phyloP scores from a whole-genome alignment of 306 rosid genomes.

The Lablab purpureus region DNA sequence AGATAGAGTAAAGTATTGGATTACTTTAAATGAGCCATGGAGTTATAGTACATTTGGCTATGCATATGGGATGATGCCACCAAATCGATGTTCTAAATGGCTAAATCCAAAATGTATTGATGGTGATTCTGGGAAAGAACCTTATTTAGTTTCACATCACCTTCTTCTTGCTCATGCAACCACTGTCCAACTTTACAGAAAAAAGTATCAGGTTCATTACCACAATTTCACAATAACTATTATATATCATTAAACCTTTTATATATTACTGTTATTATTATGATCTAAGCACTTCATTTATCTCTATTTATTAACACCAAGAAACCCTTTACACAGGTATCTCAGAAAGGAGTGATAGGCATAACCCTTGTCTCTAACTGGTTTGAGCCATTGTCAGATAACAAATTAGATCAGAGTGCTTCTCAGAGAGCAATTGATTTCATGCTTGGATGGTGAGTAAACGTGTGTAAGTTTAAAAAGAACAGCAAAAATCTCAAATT shows the following conservation, averaged over 20 bases:
- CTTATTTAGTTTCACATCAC: slow-evolving; percentile 66
- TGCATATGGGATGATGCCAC: slow-evolving; percentile 31
- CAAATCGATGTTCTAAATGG: slow-evolving; percentile 64
- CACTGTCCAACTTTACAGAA: slow-evolving; percentile 57
- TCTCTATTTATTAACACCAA: neutral
- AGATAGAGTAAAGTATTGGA: slow-evolving; percentile 70
- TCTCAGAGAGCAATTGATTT: slow-evolving; percentile 63
- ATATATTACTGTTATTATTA: neutral
- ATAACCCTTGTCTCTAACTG: slow-evolving; percentile 56
- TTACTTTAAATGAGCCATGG: slow-evolving; percentile 69
- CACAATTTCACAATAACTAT: neutral
- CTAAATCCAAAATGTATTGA: slow-evolving; percentile 49
- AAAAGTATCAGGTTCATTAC: slow-evolving; percentile 53
- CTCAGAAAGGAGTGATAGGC: slow-evolving; percentile 69
- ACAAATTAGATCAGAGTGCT: slow-evolving; percentile 48
- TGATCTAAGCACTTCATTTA: neutral
- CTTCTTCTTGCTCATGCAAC: slow-evolving; percentile 70
- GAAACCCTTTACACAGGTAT: slow-evolving; percentile 38
- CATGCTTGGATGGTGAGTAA: slow-evolving; percentile 74
- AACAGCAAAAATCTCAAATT: neutral
- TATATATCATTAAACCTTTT: too few relatives aligned
- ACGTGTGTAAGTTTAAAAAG: neutral
- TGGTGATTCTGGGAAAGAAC: slow-evolving; percentile 67
- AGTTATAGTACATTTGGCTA: slow-evolving; percentile 46
- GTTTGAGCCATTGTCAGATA: slow-evolving; percentile 55